phyloP scores from a whole-genome alignment of 2,329 filamentous ascomycete genomes.

The Aspergillus flavus region DNA sequence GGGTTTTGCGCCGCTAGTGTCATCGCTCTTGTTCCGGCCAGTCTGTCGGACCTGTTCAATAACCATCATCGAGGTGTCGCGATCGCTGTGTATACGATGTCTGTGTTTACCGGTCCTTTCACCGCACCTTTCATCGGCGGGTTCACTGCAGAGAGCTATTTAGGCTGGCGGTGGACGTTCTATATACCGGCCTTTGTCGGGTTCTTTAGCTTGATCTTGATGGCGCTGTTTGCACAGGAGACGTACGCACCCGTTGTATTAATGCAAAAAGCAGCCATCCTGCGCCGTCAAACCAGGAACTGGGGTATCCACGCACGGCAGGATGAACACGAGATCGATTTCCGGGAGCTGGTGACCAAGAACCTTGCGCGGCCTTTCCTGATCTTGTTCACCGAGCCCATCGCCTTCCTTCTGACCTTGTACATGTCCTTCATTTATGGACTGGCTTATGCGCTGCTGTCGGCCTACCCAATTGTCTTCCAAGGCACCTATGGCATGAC shows the following conservation, averaged over 20 bases:
- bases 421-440: slow-evolving; percentile 30
- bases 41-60: slow-evolving; percentile 52
- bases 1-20: slow-evolving; percentile 47
- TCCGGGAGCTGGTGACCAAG: slow-evolving; percentile 22
- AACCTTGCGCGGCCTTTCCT: slow-evolving; percentile 24
- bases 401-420: slow-evolving; percentile 27
- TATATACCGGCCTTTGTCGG: slow-evolving; percentile 56
- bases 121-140: slow-evolving; percentile 52
- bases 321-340: slow-evolving; percentile 24
- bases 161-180: slow-evolving; percentile 54
- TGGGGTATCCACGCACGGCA: slow-evolving; percentile 27
- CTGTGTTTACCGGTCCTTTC: slow-evolving; percentile 50
- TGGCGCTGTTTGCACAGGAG: slow-evolving; percentile 50
- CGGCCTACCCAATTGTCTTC: slow-evolving; percentile 27
- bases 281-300: slow-evolving; percentile 25
- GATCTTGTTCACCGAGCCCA: slow-evolving; percentile 28
- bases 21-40: slow-evolving; percentile 43
- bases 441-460: slow-evolving; percentile 23
- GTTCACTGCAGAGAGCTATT: slow-evolving; percentile 48
- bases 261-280: slow-evolving; percentile 20
- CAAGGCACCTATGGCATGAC: slow-evolving; percentile 21
- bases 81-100: slow-evolving; percentile 51
- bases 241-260: slow-evolving; percentile 51
- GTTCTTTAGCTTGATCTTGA: slow-evolving; percentile 43
- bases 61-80: slow-evolving; percentile 42